These are phyloP conservation scores for Cryomyces antarcticus DNA, from an alignment of 495 filamentous ascomycete species.

Conservation along the genomic window DNA sequence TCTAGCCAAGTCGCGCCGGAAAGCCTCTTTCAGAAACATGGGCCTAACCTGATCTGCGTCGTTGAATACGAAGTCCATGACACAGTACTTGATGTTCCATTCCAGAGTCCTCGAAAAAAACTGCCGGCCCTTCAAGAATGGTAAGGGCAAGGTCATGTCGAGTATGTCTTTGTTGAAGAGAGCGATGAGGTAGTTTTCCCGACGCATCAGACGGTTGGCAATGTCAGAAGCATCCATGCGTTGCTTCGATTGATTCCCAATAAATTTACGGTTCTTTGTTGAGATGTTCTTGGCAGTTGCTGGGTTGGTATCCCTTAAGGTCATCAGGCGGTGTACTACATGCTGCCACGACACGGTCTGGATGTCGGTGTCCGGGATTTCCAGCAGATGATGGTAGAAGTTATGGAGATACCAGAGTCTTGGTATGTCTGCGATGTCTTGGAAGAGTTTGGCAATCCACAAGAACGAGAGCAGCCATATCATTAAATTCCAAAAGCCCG, in stretches of 20 bases:
- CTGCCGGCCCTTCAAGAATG: conserved; percentile 58
- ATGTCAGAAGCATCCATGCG: conserved; percentile 93
- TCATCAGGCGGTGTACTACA: conserved; percentile 75
- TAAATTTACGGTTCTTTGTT: conserved; percentile 39
- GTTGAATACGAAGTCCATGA: conserved; percentile 89
- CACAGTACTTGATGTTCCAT: conserved; percentile 73
- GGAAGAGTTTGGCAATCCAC: conserved; percentile 61
- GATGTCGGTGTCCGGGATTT: conserved; percentile 77
- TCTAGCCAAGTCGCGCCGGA: conserved; percentile 58
- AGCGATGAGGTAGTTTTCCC: conserved; percentile 91
- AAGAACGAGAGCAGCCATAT: conserved; percentile 80
- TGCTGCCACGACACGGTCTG: conserved; percentile 95
- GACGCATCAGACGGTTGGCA: conserved; percentile 88
- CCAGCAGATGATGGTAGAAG: conserved; percentile 73
- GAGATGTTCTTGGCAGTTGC: conserved; percentile 52
- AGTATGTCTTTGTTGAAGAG: conserved; percentile 91
- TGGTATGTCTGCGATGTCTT: conserved; percentile 54
- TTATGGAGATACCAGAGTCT: conserved; percentile 61
- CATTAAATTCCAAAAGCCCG: conserved; percentile 50
- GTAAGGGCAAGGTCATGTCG: conserved; percentile 67
- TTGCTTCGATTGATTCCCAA: conserved; percentile 80
- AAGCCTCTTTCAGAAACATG: conserved; percentile 61
- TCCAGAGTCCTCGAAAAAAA: conserved; percentile 65
- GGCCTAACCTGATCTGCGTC: conserved; percentile 65
- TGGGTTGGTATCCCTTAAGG: conserved; percentile 67